Base-by-base conservation (phyloP, 2,329 filamentous ascomycete species). In the Apiospora phragmitis region DNA sequence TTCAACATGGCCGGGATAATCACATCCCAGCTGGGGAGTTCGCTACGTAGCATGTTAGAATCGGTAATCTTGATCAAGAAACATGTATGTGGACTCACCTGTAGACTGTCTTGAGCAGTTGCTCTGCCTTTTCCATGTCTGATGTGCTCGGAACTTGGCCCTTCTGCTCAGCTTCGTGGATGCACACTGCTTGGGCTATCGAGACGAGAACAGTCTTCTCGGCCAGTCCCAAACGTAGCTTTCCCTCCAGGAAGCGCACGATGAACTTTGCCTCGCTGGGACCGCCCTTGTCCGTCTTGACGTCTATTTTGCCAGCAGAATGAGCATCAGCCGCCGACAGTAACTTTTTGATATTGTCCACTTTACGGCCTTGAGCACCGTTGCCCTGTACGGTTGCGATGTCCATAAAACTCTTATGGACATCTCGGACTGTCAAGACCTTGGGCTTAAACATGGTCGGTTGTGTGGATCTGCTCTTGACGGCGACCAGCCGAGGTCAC, bases 361-460 rank as follows among this genome's bases (percentile, higher is more conserved):
- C 93, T 81, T 99, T 99, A 72, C 93, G 91, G 18, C 92, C 91
- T 79, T 98, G 96, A 0, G 95, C 92, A 59, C 95, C 95, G 78
- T 93, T 93, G 12, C 96, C 96, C 74, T 93, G 89, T 18, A 94
- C 88, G 24, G 93, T 97, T 8, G 96, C 96, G 79, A 99, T 97
- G 43, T 87, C 89, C 86, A 98, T 93, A 45, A 99, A 82, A 1
- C 94, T 93, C 78, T 96, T 92, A 77, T 97, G 94, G 1, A 99
- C 95, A 38, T 92, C 94, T 70, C 89, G 89, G 1, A 99, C 88
- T 0, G 95, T 98, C 76, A 99, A 84, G 38, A 95, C 87, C 82
- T 97, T 98, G 2, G 95, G 96, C 81, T 97, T 97, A 86, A 98
- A 98, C 94, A 99, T 98, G 29, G 96, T 98, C 14, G 94, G 94